These are phyloP conservation scores for Crucibulum laeve DNA, from an alignment of 768 basidiomycete species.

Conservation along the genomic window DNA sequence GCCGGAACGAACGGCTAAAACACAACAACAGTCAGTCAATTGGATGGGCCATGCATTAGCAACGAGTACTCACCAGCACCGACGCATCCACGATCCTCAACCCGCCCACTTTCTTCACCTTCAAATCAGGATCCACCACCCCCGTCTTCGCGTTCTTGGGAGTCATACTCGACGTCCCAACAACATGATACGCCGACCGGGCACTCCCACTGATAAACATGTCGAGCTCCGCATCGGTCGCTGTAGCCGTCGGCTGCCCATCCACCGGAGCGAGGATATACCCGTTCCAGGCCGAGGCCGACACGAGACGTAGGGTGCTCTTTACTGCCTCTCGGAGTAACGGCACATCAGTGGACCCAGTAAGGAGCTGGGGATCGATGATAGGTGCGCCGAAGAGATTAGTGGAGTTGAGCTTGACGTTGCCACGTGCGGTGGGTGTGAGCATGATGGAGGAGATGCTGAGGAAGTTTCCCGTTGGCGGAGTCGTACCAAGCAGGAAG, in stretches of 20 bases:
- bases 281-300: constrained; percentile 4
- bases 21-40: background rate
- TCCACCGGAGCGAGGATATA: constrained; percentile 5
- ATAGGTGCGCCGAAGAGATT: background rate
- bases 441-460: constrained; percentile 4
- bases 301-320: constrained; percentile 1
- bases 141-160: constrained; percentile 15
- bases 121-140: constrained; percentile 26
- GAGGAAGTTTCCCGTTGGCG: constrained; percentile 10
- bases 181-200: constrained; percentile 14
- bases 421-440: constrained; percentile 6
- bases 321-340: background rate
- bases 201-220: constrained; percentile 13
- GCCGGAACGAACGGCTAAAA: constrained; percentile 15
- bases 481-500: background rate
- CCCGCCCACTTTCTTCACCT: constrained; percentile 20
- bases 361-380: background rate
- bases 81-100: constrained; percentile 31
- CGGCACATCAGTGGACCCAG: background rate
- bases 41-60: background rate
- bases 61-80: constrained; percentile 18
- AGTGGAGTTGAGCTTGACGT: constrained; percentile 7
- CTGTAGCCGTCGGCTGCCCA: background rate
- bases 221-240: constrained; percentile 16
- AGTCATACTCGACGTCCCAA: constrained; percentile 22